A percentile compares a stretch with the other conserved stretches of the same genome.
Evolutionary conservation across 2,329 filamentous ascomycete genomes (phyloP).

Genomic region (Xenoacremonium recifei): DNA sequence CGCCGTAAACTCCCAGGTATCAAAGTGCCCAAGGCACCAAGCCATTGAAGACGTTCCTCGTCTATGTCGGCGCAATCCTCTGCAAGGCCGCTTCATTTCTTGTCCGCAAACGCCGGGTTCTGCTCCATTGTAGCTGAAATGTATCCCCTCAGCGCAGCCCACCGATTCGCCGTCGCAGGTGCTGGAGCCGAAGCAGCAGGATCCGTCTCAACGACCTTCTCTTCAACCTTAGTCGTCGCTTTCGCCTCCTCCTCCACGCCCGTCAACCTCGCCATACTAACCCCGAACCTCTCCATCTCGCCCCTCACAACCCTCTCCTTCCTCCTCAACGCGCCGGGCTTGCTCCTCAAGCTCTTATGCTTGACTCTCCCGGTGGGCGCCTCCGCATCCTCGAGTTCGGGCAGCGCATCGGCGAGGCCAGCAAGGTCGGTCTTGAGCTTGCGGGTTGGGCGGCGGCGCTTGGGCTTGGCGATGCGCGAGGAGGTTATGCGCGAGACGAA

Average conservation of each 20-base stretch:
- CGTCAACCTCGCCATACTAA: conserved; percentile 76
- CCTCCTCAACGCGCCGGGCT: conserved; percentile 77
- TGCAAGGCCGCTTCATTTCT: conserved; percentile 19
- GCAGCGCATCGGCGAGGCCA: conserved; percentile 76
- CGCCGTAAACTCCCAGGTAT: too few species aligned
- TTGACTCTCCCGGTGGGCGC: conserved; percentile 59
- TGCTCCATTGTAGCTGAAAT: conserved; percentile 88
- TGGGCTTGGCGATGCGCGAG: conserved; percentile 29
- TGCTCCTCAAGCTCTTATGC: conserved; percentile 71
- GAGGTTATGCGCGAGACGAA: conserved; percentile 78
- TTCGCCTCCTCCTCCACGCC: conserved; percentile 28
- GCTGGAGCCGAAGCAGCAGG: conserved; percentile 14
- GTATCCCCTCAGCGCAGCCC: conserved; percentile 79
- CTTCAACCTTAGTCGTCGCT: conserved; percentile 6
- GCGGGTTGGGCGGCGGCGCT: conserved; percentile 61
- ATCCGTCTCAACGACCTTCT: conserved; percentile 3
- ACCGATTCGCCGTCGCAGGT: conserved; percentile 56
- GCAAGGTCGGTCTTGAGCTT: conserved; percentile 77
- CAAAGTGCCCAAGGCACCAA: too few species aligned
- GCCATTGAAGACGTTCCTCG: too few species aligned
- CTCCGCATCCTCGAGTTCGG: conserved; percentile 53
- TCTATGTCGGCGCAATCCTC: too few species aligned
- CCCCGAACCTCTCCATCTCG: conserved; percentile 82
- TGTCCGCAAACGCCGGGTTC: conserved; percentile 66
- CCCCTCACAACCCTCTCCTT: conserved; percentile 76